phyloP scores from a whole-genome alignment of 305 asterid genomes.

The Fraxinus albicans region DNA sequence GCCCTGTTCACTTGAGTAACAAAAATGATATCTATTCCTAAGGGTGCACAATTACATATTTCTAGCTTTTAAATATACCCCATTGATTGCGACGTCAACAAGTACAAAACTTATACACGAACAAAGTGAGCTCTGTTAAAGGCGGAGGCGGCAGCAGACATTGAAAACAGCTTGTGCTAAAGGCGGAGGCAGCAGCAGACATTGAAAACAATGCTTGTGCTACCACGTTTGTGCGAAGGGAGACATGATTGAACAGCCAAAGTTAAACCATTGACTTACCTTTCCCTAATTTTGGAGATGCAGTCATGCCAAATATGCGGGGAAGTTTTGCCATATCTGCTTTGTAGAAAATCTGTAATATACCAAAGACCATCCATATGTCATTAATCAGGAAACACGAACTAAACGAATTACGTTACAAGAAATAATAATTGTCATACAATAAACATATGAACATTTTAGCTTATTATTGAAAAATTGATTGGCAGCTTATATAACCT shows the following conservation, averaged over 20 bases:
- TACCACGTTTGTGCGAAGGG: background rate
- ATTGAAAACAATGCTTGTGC: background rate
- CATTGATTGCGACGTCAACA: background rate
- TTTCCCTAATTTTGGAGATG: conserved; percentile 94
- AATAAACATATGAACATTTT: conserved; percentile 1
- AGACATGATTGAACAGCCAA: conserved; percentile 11
- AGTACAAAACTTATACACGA: background rate
- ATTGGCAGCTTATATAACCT: conserved; percentile 44
- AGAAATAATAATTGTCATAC: background rate
- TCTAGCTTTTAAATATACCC: background rate
- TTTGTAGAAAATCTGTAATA: conserved; percentile 71
- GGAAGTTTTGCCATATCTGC: conserved; percentile 57
- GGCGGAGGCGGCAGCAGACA: background rate
- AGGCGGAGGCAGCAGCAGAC: background rate
- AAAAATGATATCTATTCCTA: background rate
- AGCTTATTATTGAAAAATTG: background rate
- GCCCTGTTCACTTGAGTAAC: background rate
- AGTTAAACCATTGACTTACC: conserved; percentile 46
- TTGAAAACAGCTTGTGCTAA: too few relatives aligned
- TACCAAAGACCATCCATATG: conserved; percentile 25
- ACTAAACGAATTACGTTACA: background rate
- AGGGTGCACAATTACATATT: background rate
- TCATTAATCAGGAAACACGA: conserved; percentile 30
- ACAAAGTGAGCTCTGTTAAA: background rate
- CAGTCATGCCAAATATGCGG: conserved; percentile 98